Base-by-base conservation (phyloP, 306 rosid genomes). In the Benincasa hispida region DNA sequence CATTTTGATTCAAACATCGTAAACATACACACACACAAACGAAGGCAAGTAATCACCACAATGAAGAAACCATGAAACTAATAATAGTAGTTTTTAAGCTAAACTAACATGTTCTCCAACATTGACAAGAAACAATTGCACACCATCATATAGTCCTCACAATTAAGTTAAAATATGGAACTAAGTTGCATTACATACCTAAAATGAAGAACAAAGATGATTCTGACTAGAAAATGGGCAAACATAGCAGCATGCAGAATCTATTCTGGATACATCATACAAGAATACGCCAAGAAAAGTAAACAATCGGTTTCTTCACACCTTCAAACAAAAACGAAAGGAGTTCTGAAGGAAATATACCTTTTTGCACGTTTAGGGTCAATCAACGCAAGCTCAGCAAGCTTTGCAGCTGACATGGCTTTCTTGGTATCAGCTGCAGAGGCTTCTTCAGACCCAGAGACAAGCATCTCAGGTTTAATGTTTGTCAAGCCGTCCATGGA, bases 311-410 rank as follows among this genome's bases (percentile, higher is more conserved):
- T 45, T 73, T 73, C 17, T 73, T 12, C 19, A 18, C 32, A 54
- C 5, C 8, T n/a, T 35, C 14, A 32, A 76, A 15, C 30, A 76
- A 45, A 15, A 76, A 57, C 14, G 18, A 22, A 22, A 57, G 37
- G 41, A 39, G 30, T 39, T 5, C 7, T 7, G n/a, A 37, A 56
- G 21, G 72, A 79, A 81, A 22, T 17, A 34, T 80, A 93, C 98
- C 98, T 89, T 85, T 93, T 93, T 4, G 98, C 98, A 22, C 97
- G 98, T 81, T 93, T 93, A 73, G 98, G 98, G 80, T 93, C 98
- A 66, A 93, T 83, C 67, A 91, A 74, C 14, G 97, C 97, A 58
- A 93, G 98, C 77, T 93, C 98, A 0, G 96, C 91, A 77, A 93
- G 97, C 87, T 93, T 93, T 28, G 93, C 87, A 69, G 97, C 93